Conservation (phyloP, 2,329 filamentous ascomycete species). For the Nothomitra cinnamomea region DNA sequence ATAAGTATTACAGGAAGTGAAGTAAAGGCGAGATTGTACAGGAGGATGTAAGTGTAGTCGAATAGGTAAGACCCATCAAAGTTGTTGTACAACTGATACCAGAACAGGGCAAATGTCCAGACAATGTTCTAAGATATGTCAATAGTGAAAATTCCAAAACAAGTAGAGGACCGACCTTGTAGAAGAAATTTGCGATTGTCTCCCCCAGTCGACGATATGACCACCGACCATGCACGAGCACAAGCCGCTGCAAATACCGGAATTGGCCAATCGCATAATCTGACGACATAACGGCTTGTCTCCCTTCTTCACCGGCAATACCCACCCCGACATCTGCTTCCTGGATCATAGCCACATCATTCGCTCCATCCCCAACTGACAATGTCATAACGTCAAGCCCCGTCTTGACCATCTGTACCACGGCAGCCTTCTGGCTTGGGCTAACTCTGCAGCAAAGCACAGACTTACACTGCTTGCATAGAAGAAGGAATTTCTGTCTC, state of each 20-base stretch:
- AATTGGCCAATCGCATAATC: conserved; percentile 95
- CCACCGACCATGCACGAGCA: conserved; percentile 86
- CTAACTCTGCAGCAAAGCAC: conserved; percentile 96
- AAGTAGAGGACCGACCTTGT: conserved; percentile 45
- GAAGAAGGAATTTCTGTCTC: conserved; percentile 80
- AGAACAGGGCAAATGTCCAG: conserved; percentile 93
- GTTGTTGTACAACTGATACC: conserved; percentile 91
- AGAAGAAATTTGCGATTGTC: conserved; percentile 97
- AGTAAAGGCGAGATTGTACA: conserved; percentile 95
- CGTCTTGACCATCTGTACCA: conserved; percentile 87
- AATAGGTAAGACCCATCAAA: conserved; percentile 95
- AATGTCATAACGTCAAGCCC: conserved; percentile 93
- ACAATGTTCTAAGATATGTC: conserved; percentile 57
- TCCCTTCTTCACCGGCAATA: conserved; percentile 82
- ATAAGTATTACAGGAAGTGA: conserved; percentile 89
- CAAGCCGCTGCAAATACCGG: conserved; percentile 65
- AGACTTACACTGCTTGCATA: conserved; percentile 94
- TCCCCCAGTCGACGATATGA: conserved; percentile 90
- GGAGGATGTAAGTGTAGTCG: conserved; percentile 92
- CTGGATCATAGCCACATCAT: conserved; percentile 96
- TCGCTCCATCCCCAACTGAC: conserved; percentile 83
- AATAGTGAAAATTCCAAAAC: conserved; percentile 12
- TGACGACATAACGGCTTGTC: conserved; percentile 89
- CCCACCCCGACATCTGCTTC: conserved; percentile 93
- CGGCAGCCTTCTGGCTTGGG: conserved; percentile 91